Percentiles rank a stretch among this genome's conserved stretches.
Evolutionary conservation across 306 rosid species (phyloP).

Genomic region (Rosa multiflora): DNA sequence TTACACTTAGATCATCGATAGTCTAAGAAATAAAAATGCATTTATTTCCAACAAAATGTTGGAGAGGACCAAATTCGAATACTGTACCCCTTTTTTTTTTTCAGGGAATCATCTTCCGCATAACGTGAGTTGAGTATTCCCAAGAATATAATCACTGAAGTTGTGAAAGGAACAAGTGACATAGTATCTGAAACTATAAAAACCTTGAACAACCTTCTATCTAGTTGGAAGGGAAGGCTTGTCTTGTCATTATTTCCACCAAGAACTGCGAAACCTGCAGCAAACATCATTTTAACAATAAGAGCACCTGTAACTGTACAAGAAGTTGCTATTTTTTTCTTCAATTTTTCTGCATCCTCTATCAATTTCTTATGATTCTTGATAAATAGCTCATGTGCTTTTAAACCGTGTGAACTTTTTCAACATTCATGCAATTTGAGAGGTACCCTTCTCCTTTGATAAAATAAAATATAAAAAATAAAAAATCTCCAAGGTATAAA

Average conservation of each 20-base stretch:
- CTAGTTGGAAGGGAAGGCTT: neutral
- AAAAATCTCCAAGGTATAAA: no score
- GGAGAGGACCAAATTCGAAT: no score
- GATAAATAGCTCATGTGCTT: neutral
- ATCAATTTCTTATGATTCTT: neutral
- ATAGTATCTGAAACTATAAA: neutral
- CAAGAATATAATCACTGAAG: neutral
- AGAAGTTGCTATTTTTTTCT: neutral
- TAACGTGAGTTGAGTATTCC: neutral
- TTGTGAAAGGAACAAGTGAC: neutral
- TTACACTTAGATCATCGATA: no score
- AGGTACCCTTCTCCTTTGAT: neutral
- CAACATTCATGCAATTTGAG: neutral
- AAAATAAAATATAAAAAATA: no score
- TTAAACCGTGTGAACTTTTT: neutral
- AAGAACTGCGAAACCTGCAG: neutral
- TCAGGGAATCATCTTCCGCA: neutral
- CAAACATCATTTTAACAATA: neutral
- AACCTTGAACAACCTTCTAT: neutral
- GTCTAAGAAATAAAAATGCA: no score
- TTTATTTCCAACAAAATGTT: no score
- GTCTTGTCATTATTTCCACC: neutral
- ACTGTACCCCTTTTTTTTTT: no score
- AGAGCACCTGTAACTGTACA: neutral
- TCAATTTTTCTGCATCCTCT: neutral